Conservation (phyloP, 805 yeast species). For the Clavispora phyllophila region DNA sequence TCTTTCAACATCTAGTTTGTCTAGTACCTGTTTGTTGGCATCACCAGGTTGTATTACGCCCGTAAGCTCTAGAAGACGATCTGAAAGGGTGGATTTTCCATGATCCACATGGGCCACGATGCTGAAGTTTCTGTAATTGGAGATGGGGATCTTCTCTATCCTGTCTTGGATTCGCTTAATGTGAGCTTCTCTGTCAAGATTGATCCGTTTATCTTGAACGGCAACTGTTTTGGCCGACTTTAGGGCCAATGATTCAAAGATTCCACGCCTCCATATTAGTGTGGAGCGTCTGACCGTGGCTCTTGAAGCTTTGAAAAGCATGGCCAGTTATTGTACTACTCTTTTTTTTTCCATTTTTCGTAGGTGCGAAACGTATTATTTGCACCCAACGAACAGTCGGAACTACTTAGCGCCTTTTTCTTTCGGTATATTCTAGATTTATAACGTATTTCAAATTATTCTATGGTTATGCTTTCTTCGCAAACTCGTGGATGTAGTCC, state of each 20-base stretch:
- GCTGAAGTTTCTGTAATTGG: conserved; percentile 82
- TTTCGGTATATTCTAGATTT: background rate
- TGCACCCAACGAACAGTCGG: background rate
- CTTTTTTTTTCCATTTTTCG: background rate
- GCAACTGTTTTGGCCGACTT: conserved; percentile 12
- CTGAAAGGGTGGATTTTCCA: conserved; percentile 85
- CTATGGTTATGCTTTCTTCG: conserved; percentile 22
- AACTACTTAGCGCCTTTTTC: background rate
- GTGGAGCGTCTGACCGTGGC: background rate
- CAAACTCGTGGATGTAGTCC: conserved; percentile 58
- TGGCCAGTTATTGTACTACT: background rate
- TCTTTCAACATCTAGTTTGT: conserved; percentile 87
- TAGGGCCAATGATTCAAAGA: background rate
- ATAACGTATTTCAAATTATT: background rate
- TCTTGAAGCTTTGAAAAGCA: background rate
- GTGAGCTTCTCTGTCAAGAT: conserved; percentile 30
- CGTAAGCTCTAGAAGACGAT: conserved; percentile 79
- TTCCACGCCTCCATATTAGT: background rate
- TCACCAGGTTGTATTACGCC: conserved; percentile 76
- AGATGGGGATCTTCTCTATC: conserved; percentile 74
- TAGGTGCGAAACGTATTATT: background rate
- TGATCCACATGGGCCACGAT: conserved; percentile 96
- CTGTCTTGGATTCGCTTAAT: conserved; percentile 43
- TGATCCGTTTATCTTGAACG: conserved; percentile 21
- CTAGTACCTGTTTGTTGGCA: conserved; percentile 76